Conservation (phyloP, 1,139 yeast genomes). For the Magnusiomyces fungicola region DNA sequence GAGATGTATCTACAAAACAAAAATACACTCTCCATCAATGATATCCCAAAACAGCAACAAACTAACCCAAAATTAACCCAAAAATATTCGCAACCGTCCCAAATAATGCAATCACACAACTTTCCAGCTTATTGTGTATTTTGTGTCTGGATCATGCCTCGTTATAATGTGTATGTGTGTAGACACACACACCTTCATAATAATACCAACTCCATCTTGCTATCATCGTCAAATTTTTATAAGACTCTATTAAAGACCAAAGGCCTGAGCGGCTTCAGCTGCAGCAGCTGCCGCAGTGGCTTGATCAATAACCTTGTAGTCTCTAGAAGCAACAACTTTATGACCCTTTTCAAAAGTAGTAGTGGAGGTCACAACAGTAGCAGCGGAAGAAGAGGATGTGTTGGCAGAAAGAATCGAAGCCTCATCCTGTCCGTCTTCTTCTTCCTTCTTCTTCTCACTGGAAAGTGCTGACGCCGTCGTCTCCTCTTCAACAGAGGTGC, state of each 20-base stretch:
- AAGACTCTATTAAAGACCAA: background rate
- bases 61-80: too few relatives aligned
- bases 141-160: too few relatives aligned
- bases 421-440: background rate
- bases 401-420: background rate
- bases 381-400: background rate
- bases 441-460: background rate
- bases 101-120: too few relatives aligned
- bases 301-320: slow-evolving; percentile 5
- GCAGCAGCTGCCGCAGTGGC: slow-evolving; percentile 5
- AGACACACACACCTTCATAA: too few relatives aligned
- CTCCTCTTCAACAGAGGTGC: background rate
- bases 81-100: too few relatives aligned
- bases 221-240: background rate
- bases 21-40: too few relatives aligned
- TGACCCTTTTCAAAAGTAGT: background rate
- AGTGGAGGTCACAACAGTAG: background rate
- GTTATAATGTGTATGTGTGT: too few relatives aligned
- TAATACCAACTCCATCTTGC: background rate
- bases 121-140: too few relatives aligned
- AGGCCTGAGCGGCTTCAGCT: slow-evolving; percentile 7
- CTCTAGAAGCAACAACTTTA: background rate
- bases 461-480: background rate
- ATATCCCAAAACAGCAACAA: too few relatives aligned
- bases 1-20: too few relatives aligned